Evolutionary conservation across 2,329 filamentous ascomycete genomes (phyloP), one percentile per base, ranked within the genome.

Genomic region (Aspergillus calidoustus): DNA sequence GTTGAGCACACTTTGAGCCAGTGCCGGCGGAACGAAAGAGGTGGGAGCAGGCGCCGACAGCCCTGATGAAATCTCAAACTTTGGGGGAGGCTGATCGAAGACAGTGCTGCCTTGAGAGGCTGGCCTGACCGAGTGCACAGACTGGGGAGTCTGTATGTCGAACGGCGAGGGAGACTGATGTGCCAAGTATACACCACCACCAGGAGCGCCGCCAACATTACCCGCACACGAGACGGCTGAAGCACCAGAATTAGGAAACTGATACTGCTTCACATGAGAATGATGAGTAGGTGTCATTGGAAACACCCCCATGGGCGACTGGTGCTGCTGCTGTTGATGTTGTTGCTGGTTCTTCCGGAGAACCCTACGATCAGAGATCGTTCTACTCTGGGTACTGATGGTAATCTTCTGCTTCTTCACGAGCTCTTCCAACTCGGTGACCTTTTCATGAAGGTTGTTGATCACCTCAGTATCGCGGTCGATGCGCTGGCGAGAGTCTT

Each of bases 331-430:
- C 19, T 34, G n/a, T n/a, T 64, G 57, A 28, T 23, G 57, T 38
- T 57, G 46, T 11, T 57, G 55, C 38, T 64, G 59, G n/a, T 23
- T 55, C 38, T 44, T 58, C 38, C 68, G 50, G 30, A 64, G 23
- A 9, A 47, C 43, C 15, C 63, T 59, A 19, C 70, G 70, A 48
- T 72, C 66, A 23, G 71, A 66, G 34, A 74, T 72, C 0, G 71
- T 68, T 57, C 65, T 69, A 50, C 69, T 72, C 52, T 71, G 69
- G n/a, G 67, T 68, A 15, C 53, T 64, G n/a, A 74, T 70, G 0
- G 70, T 70, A 3, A 57, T 34, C 48, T 67, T 67, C 57, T 72
- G 69, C 53, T 63, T 68, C 22, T 60, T 28, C 8, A 72, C 52
- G 3, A 68, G 54, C 0, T 62, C 59, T 23, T 72, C 64, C 31